Evolutionary conservation across 2,329 filamentous ascomycete genomes (phyloP).

Genomic region (Dothidotthia symphoricarpi): DNA sequence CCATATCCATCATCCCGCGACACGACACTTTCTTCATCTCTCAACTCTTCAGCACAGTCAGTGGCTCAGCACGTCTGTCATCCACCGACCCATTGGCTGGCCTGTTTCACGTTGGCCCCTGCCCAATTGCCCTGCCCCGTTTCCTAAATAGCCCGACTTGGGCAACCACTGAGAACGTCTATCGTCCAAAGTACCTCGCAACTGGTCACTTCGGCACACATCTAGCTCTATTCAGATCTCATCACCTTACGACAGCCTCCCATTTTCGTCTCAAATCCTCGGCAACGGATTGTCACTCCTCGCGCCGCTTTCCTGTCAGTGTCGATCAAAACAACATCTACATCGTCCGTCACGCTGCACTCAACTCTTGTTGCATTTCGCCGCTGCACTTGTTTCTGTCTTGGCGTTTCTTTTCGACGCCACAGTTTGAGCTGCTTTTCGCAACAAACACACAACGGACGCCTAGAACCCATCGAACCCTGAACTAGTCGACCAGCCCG

Average conservation of each 20-base stretch:
- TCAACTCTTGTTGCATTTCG: slow-evolving; percentile 8
- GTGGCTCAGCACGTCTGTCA: slow-evolving; percentile 39
- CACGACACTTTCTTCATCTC: slow-evolving; percentile 27
- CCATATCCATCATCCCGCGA: slow-evolving; percentile 30
- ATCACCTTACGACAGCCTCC: slow-evolving; percentile 24
- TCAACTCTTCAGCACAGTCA: slow-evolving; percentile 26
- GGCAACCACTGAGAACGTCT: slow-evolving; percentile 40
- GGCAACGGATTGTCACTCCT: slow-evolving; percentile 19
- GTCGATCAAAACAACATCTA: slow-evolving; percentile 20
- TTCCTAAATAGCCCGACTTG: slow-evolving; percentile 37
- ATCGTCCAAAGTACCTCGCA: slow-evolving; percentile 30
- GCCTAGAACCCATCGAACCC: slow-evolving; percentile 3
- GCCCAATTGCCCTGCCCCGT: slow-evolving; percentile 33
- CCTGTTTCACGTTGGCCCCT: slow-evolving; percentile 41
- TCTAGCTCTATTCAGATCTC: slow-evolving; percentile 33
- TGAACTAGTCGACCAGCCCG: slow-evolving; percentile 14
- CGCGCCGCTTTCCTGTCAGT: slow-evolving; percentile 20
- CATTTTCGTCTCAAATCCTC: slow-evolving; percentile 23
- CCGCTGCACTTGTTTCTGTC: slow-evolving; percentile 24
- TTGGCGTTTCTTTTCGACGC: slow-evolving; percentile 25
- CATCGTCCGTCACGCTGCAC: slow-evolving; percentile 11
- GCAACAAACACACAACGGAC: slow-evolving; percentile 3
- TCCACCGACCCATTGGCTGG: slow-evolving; percentile 38
- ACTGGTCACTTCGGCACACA: slow-evolving; percentile 38
- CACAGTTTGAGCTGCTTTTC: slow-evolving; percentile 18